These are phyloP conservation scores for Pleurotus citrinopileatus DNA, from an alignment of 768 basidiomycete genomes.

Conservation along the genomic window DNA sequence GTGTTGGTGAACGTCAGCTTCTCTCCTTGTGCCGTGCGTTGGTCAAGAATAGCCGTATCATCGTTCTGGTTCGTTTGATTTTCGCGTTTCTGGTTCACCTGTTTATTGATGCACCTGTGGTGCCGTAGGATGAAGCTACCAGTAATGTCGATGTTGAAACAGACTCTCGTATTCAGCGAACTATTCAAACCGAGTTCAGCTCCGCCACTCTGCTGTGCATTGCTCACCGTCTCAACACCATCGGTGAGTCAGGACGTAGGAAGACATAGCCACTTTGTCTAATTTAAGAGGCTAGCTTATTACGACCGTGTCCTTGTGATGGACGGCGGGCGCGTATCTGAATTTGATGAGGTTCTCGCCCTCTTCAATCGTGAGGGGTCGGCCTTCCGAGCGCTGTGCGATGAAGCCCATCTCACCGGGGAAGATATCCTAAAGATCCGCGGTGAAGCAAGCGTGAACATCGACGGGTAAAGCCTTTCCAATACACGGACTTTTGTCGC, in stretches of 20 bases:
- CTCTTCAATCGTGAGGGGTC: constrained; percentile 58
- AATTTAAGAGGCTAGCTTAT: constrained; percentile 34
- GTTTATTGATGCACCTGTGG: neutral
- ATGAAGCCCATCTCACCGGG: constrained; percentile 55
- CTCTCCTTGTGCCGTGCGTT: constrained; percentile 59
- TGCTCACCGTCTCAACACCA: constrained; percentile 58
- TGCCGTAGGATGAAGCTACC: constrained; percentile 55
- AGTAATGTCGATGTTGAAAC: constrained; percentile 61
- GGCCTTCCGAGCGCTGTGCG: constrained; percentile 67
- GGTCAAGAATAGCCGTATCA: constrained; percentile 58
- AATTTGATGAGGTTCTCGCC: constrained; percentile 69
- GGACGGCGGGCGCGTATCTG: constrained; percentile 63
- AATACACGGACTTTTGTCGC: no score
- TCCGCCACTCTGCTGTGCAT: constrained; percentile 52
- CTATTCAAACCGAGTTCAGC: constrained; percentile 60
- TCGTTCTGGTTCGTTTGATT: constrained; percentile 42
- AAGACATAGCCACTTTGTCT: neutral
- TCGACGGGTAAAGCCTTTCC: no score
- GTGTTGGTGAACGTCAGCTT: constrained; percentile 63
- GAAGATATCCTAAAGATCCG: constrained; percentile 52
- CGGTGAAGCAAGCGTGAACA: constrained; percentile 20
- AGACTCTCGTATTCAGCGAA: constrained; percentile 56
- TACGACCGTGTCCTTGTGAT: constrained; percentile 73
- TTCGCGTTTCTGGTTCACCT: neutral
- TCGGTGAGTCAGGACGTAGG: constrained; percentile 30